Percentiles rank a stretch among this genome's conserved stretches.
These are phyloP conservation scores for Globisporangium lucens DNA, from an alignment of 352 stramenopile species.

Conservation along the genomic window DNA sequence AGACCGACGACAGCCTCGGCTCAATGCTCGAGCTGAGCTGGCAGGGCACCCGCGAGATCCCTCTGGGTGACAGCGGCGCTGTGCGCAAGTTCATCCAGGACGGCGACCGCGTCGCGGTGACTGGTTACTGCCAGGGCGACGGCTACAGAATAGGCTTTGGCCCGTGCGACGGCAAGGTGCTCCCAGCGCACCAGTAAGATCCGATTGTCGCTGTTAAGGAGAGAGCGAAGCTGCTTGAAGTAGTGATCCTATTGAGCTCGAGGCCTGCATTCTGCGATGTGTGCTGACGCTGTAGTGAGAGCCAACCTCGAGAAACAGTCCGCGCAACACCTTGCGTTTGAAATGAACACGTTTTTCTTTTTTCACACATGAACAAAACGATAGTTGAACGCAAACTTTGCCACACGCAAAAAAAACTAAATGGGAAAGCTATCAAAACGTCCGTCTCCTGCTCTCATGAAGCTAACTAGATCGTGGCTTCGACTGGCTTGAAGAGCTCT, in stretches of 20 bases:
- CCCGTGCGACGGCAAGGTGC: constrained; percentile 87
- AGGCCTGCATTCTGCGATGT: background rate
- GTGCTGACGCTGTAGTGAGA: background rate
- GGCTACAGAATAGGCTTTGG: constrained; percentile 95
- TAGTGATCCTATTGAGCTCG: too few relatives aligned
- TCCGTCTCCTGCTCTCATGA: background rate
- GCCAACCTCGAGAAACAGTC: background rate
- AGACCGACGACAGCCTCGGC: constrained; percentile 84
- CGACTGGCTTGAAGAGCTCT: constrained; percentile 35
- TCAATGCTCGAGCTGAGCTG: constrained; percentile 97
- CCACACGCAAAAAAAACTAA: background rate
- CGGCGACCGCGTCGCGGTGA: constrained; percentile 92
- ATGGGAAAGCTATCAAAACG: constrained; percentile 1
- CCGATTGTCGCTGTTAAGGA: background rate
- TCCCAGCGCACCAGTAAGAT: constrained; percentile 74
- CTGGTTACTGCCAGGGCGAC: constrained; percentile 90
- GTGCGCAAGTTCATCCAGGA: constrained; percentile 95
- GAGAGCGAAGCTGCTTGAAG: background rate
- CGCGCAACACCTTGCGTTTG: background rate
- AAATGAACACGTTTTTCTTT: background rate
- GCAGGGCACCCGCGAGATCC: constrained; percentile 87
- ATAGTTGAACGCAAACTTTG: background rate
- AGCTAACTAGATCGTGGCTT: constrained; percentile 34
- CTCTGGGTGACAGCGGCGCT: constrained; percentile 63
- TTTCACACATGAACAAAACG: background rate